These are phyloP conservation scores for Neurospora sp. DNA, from an alignment of 495 filamentous ascomycete genomes.

Conservation along the genomic window DNA sequence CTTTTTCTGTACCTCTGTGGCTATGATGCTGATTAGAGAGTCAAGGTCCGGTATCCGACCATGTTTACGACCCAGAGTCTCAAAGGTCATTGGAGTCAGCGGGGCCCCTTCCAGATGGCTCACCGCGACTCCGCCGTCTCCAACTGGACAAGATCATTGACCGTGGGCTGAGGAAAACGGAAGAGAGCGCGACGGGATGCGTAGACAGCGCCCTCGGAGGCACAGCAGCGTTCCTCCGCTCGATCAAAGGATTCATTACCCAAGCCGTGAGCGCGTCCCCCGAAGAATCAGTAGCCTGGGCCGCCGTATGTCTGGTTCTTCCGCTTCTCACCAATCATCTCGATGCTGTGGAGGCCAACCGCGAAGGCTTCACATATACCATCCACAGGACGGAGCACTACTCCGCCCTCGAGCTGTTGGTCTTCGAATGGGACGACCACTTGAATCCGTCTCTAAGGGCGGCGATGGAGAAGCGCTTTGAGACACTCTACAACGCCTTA, in stretches of 20 bases:
- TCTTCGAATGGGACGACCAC: not conserved
- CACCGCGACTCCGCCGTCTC: not conserved
- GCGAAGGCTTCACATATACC: conserved; percentile 21
- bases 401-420: conserved; percentile 8
- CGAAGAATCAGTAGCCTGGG: conserved; percentile 17
- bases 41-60: not conserved
- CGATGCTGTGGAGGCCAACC: conserved; percentile 11
- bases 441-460: not conserved
- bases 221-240: conserved; percentile 2
- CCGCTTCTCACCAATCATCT: conserved; percentile 18
- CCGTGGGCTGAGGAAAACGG: conserved; percentile 3
- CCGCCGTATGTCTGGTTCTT: conserved; percentile 16
- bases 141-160: conserved; percentile 7
- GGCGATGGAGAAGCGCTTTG: not conserved
- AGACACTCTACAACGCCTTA: not conserved
- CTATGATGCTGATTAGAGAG: not conserved
- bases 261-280: conserved; percentile 13
- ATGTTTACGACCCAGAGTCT: not conserved
- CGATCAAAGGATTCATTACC: conserved; percentile 12
- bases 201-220: rapidly evolving
- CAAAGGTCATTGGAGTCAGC: not conserved
- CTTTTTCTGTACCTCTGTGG: not conserved
- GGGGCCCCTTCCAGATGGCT: not conserved
- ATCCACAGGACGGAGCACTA: conserved; percentile 17
- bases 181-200: not conserved